Conservation (phyloP, 208 protist genomes). For the Angomonas deanei region DNA sequence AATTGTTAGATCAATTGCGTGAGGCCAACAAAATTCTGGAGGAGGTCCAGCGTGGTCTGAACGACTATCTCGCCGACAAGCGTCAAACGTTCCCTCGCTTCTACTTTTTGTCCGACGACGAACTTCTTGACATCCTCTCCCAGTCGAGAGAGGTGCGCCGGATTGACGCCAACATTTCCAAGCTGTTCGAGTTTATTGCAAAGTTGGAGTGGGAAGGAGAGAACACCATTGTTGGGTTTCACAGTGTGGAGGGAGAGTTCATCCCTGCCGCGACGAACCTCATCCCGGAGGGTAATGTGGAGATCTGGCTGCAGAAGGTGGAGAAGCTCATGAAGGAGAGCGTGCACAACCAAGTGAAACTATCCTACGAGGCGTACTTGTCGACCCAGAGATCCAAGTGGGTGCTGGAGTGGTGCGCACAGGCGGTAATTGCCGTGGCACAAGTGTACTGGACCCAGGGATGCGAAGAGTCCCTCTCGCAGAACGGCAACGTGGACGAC, state of each 20-base stretch:
- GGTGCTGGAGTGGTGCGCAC: constrained; percentile 90
- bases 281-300: constrained; percentile 92
- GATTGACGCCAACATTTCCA: constrained; percentile 94
- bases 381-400: constrained; percentile 66
- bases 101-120: constrained; percentile 93
- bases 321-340: constrained; percentile 92
- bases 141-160: constrained; percentile 93
- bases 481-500: constrained; percentile 50
- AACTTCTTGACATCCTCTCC: constrained; percentile 94
- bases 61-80: constrained; percentile 96
- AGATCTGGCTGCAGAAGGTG: constrained; percentile 94
- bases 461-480: constrained; percentile 84
- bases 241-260: constrained; percentile 91
- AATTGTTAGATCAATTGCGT: constrained; percentile 92
- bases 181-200: constrained; percentile 95
- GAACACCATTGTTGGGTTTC: constrained; percentile 88
- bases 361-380: constrained; percentile 59
- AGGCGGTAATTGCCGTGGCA: constrained; percentile 89
- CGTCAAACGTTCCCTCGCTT: constrained; percentile 92
- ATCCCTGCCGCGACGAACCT: constrained; percentile 82
- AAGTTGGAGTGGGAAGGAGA: constrained; percentile 72
- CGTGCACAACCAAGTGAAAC: constrained; percentile 75
- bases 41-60: constrained; percentile 95
- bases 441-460: constrained; percentile 95
- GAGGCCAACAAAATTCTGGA: constrained; percentile 94